Evolutionary conservation across 768 basidiomycete genomes (phyloP).

Genomic region (Strobilomyces confusus): DNA sequence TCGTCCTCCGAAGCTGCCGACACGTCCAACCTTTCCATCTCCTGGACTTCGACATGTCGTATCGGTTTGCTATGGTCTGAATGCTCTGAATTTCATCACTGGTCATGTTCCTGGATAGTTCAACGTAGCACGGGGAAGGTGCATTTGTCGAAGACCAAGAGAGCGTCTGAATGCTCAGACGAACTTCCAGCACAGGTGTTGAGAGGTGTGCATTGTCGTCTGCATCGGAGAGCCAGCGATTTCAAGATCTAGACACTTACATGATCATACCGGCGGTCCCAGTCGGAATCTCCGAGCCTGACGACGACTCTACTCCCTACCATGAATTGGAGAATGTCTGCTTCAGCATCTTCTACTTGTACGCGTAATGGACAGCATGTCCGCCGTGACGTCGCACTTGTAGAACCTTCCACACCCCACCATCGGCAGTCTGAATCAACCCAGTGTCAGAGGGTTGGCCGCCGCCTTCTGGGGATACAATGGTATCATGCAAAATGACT

Average conservation of each 20-base stretch:
- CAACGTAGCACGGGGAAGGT: slow-evolving; percentile 72
- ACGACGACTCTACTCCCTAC: slow-evolving; percentile 50
- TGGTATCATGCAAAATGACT: slow-evolving; percentile 68
- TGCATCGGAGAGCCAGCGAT: slow-evolving; percentile 22
- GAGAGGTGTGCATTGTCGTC: slow-evolving; percentile 85
- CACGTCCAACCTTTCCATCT: slow-evolving; percentile 44
- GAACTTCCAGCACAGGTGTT: slow-evolving; percentile 70
- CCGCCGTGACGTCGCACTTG: slow-evolving; percentile 68
- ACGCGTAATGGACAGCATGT: slow-evolving; percentile 75
- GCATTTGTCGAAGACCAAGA: slow-evolving; percentile 76
- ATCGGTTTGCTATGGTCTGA: slow-evolving; percentile 60
- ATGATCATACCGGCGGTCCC: slow-evolving; percentile 68
- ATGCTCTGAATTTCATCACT: slow-evolving; percentile 55
- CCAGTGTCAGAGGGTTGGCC: slow-evolving; percentile 81
- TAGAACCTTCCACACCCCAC: slow-evolving; percentile 52
- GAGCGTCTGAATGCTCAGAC: slow-evolving; percentile 62
- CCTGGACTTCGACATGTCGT: slow-evolving; percentile 78
- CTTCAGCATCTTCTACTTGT: slow-evolving; percentile 36
- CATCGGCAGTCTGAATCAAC: slow-evolving; percentile 42
- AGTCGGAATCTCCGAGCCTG: slow-evolving; percentile 56
- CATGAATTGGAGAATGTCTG: slow-evolving; percentile 44
- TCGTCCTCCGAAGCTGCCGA: slow-evolving; percentile 37
- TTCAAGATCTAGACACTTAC: slow-evolving; percentile 36
- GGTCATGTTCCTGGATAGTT: slow-evolving; percentile 67
- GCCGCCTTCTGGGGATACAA: slow-evolving; percentile 80